phyloP scores from a whole-genome alignment of 371 early-diverging fungal genomes.

The Rhizopus microsporus region DNA sequence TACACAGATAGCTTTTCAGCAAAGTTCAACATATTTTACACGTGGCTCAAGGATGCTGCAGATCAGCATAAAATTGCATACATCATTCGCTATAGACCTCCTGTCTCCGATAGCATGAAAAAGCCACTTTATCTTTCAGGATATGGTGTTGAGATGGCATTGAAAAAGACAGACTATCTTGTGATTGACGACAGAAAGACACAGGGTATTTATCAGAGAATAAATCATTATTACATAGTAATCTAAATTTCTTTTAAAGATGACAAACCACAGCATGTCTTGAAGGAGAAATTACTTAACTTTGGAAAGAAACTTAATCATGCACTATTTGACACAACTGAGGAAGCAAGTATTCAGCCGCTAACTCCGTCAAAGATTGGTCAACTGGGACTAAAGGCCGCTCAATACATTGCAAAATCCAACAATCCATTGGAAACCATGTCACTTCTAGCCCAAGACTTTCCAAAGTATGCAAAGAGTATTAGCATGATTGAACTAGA shows the following conservation, averaged over 20 bases:
- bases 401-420: constrained; percentile 65
- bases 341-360: constrained; percentile 59
- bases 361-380: constrained; percentile 59
- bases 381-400: constrained; percentile 68
- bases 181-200: constrained; percentile 87
- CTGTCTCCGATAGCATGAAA: constrained; percentile 6
- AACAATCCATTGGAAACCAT: constrained; percentile 64
- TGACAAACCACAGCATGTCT: neutral
- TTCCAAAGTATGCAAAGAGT: constrained; percentile 82
- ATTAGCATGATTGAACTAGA: constrained; percentile 53
- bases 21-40: constrained; percentile 46
- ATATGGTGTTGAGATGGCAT: constrained; percentile 88
- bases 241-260: neutral
- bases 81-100: constrained; percentile 59
- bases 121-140: constrained; percentile 69
- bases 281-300: constrained; percentile 29
- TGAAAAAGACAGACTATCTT: constrained; percentile 94
- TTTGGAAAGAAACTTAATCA: constrained; percentile 37
- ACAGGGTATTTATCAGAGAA: constrained; percentile 14
- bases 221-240: neutral
- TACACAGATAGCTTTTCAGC: constrained; percentile 56
- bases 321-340: constrained; percentile 33
- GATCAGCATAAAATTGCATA: constrained; percentile 38
- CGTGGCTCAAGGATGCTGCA: constrained; percentile 31
- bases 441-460: constrained; percentile 70